A percentile compares a stretch with the other conserved stretches of the same genome.
phyloP scores from a whole-genome alignment of 1,284 basidiomycete species.

The Irpex sp. region DNA sequence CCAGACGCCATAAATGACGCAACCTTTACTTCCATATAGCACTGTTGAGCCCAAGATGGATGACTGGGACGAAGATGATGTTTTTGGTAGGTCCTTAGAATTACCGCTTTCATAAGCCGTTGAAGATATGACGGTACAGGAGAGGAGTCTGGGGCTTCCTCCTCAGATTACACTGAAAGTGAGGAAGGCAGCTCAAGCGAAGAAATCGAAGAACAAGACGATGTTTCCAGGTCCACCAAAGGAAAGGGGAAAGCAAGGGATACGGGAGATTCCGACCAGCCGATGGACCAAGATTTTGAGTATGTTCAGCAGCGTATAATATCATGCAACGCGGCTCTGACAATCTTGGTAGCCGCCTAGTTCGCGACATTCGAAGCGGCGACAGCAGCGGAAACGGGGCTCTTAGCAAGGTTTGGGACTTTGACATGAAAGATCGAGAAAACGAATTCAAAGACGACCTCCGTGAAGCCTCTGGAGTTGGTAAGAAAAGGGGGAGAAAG shows the following conservation, averaged over 20 bases:
- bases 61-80: neutral
- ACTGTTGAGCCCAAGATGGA: neutral
- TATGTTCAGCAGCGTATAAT: constrained; percentile 8
- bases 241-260: constrained; percentile 12
- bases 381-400: constrained; percentile 39
- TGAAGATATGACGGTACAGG: neutral
- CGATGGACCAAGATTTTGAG: constrained; percentile 31
- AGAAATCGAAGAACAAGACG: neutral
- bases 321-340: neutral
- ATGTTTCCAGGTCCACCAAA: neutral
- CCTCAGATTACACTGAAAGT: neutral
- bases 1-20: too few species aligned
- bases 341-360: constrained; percentile 44
- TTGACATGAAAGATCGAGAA: constrained; percentile 58
- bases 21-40: too few species aligned
- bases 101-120: neutral
- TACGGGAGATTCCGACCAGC: constrained; percentile 18
- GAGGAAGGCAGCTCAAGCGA: neutral
- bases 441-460: constrained; percentile 66
- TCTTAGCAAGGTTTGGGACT: constrained; percentile 63
- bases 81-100: neutral
- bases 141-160: neutral
- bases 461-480: constrained; percentile 64
- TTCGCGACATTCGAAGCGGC: constrained; percentile 51
- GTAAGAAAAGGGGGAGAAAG: constrained; percentile 44